Evolutionary conservation across 1,284 basidiomycete genomes (phyloP).

Genomic region (Melampsora americana): DNA sequence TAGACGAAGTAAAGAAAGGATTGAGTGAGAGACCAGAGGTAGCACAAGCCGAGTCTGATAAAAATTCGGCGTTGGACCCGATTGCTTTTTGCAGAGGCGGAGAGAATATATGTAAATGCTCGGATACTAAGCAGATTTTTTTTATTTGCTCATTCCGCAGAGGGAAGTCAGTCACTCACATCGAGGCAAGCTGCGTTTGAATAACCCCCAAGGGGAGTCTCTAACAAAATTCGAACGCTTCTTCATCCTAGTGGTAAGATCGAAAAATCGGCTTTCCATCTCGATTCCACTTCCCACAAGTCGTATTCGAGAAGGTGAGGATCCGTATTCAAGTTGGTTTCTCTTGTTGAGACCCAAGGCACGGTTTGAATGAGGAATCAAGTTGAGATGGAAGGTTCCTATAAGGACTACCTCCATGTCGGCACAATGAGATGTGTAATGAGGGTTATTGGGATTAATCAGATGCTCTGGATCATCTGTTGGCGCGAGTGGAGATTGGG

Average conservation of each 20-base stretch:
- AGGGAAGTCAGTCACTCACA: background rate
- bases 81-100: too few species aligned
- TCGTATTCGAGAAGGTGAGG: background rate
- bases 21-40: constrained; percentile 1
- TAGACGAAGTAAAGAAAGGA: constrained; percentile 9
- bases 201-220: constrained; percentile 11
- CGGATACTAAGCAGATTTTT: too few species aligned
- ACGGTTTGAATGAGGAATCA: background rate
- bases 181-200: constrained; percentile 11
- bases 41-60: constrained; percentile 12
- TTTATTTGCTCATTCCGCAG: too few species aligned
- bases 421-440: constrained; percentile 18
- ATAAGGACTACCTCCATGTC: constrained; percentile 12
- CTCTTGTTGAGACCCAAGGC: background rate
- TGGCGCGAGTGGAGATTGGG: constrained; percentile 9
- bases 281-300: background rate
- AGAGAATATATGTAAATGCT: too few species aligned
- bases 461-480: constrained; percentile 25
- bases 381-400: constrained; percentile 19
- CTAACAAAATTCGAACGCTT: constrained; percentile 9
- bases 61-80: background rate
- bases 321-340: background rate
- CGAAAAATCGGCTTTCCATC: constrained; percentile 5
- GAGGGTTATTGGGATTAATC: constrained; percentile 26
- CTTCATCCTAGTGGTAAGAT: constrained; percentile 2